phyloP scores from a whole-genome alignment of 1,284 basidiomycete species.

The Trametes versicolor region DNA sequence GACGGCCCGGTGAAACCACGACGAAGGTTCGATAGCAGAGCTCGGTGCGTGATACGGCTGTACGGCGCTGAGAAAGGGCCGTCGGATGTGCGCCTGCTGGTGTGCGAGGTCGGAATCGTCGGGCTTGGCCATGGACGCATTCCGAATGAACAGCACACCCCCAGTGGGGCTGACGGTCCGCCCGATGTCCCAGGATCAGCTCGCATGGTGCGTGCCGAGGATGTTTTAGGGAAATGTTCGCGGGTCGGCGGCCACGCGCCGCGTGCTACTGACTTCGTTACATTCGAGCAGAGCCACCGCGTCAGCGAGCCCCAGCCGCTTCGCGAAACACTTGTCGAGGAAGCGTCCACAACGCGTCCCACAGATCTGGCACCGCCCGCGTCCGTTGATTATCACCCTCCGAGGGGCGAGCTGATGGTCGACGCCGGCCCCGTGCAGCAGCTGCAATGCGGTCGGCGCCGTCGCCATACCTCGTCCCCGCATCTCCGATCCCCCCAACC shows the following conservation, averaged over 20 bases:
- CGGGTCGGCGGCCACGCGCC: not conserved
- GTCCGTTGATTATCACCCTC: constrained; percentile 29
- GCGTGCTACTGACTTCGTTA: constrained; percentile 13
- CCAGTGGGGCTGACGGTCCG: constrained; percentile 5
- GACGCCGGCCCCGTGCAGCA: constrained; percentile 19
- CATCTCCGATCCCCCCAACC: constrained; percentile 27
- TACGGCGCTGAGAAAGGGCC: constrained; percentile 5
- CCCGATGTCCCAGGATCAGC: constrained; percentile 19
- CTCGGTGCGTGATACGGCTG: constrained; percentile 5
- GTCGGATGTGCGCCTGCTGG: not conserved
- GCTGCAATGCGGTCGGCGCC: constrained; percentile 20
- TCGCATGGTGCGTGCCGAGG: constrained; percentile 15
- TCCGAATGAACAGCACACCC: not conserved
- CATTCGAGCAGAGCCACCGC: constrained; percentile 26
- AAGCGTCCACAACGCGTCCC: constrained; percentile 26
- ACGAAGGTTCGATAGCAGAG: not conserved
- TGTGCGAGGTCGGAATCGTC: not conserved
- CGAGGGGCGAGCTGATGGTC: constrained; percentile 23
- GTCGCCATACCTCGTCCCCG: constrained; percentile 14
- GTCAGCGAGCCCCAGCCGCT: constrained; percentile 9
- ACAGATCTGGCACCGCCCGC: constrained; percentile 26
- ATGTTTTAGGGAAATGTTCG: constrained; percentile 9
- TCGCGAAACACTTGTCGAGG: constrained; percentile 18
- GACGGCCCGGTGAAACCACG: not conserved
- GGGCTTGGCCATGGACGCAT: constrained; percentile 1